Percentiles rank a stretch among this genome's conserved stretches.
Conservation (phyloP, 352 stramenopile genomes). For the Pythium diclinum region DNA sequence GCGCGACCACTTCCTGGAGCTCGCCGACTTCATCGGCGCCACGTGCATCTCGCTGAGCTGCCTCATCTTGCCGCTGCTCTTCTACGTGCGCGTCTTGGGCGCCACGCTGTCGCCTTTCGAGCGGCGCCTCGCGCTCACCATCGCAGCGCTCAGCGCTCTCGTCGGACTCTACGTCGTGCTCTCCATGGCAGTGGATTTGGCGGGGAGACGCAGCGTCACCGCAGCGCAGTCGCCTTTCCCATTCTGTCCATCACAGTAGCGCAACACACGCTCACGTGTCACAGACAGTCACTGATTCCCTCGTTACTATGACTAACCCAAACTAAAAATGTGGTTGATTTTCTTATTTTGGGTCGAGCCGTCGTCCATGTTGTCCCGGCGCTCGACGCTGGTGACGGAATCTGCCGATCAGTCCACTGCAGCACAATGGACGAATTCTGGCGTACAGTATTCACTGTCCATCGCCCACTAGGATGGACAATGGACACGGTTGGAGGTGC, state of each 20-base stretch:
- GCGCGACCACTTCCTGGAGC: conserved; percentile 28
- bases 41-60: conserved; percentile 27
- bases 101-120: conserved; percentile 17
- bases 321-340: not conserved
- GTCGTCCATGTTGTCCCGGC: too few relatives aligned
- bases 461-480: too few relatives aligned
- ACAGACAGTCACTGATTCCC: not conserved
- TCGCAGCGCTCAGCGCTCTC: conserved; percentile 10
- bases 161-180: conserved; percentile 26
- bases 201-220: not conserved
- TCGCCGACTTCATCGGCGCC: conserved; percentile 34
- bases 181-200: conserved; percentile 7
- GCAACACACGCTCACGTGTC: not conserved
- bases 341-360: too few relatives aligned
- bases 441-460: too few relatives aligned
- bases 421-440: too few relatives aligned
- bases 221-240: not conserved
- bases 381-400: too few relatives aligned
- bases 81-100: conserved; percentile 32
- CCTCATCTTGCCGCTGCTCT: conserved; percentile 32
- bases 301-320: not conserved
- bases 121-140: conserved; percentile 10
- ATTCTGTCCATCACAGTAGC: conserved; percentile 9
- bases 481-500: not conserved
- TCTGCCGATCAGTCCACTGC: too few relatives aligned